Percentiles rank a stretch among this genome's conserved stretches.
Evolutionary conservation across 805 yeast genomes (phyloP).

Genomic region (Starmerella roubikii): DNA sequence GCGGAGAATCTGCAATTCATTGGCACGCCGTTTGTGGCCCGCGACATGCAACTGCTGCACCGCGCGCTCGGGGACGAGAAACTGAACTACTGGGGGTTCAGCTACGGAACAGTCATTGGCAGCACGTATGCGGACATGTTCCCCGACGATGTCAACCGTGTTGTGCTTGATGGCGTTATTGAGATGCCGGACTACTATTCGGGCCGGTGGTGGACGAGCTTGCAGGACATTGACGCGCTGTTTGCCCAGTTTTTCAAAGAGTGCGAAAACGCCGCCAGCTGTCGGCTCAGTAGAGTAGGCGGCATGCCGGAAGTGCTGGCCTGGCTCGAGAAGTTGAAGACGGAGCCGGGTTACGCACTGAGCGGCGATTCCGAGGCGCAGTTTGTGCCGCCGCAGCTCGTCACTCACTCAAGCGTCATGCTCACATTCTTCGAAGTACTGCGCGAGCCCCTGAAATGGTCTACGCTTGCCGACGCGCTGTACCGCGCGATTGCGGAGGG

Average conservation of each 20-base stretch:
- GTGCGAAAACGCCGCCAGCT: not conserved
- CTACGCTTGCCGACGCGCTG: conserved; percentile 10
- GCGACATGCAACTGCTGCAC: conserved; percentile 20
- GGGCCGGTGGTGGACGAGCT: conserved; percentile 14
- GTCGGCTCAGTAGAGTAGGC: conserved; percentile 3
- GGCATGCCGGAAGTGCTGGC: not conserved
- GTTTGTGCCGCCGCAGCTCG: conserved; percentile 11
- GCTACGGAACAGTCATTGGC: conserved; percentile 19
- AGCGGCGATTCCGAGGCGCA: not conserved
- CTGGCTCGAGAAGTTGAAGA: conserved; percentile 6
- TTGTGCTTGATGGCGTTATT: conserved; percentile 20
- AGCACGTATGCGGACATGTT: conserved; percentile 20
- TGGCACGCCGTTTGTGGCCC: conserved; percentile 18
- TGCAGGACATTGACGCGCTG: conserved; percentile 15
- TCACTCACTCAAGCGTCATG: conserved; percentile 10
- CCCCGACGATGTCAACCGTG: conserved; percentile 15
- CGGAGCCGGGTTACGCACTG: conserved; percentile 1
- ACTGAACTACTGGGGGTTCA: conserved; percentile 22
- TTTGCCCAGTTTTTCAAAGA: conserved; percentile 7
- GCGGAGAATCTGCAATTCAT: conserved; percentile 11
- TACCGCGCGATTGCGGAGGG: conserved; percentile 8
- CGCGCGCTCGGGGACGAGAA: conserved; percentile 19
- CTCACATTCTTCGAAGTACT: conserved; percentile 8
- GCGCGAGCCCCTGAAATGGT: conserved; percentile 15
- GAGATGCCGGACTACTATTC: conserved; percentile 16